phyloP scores from a whole-genome alignment of 148 eudicot genomes.

The Vaccinium vitisidaea region DNA sequence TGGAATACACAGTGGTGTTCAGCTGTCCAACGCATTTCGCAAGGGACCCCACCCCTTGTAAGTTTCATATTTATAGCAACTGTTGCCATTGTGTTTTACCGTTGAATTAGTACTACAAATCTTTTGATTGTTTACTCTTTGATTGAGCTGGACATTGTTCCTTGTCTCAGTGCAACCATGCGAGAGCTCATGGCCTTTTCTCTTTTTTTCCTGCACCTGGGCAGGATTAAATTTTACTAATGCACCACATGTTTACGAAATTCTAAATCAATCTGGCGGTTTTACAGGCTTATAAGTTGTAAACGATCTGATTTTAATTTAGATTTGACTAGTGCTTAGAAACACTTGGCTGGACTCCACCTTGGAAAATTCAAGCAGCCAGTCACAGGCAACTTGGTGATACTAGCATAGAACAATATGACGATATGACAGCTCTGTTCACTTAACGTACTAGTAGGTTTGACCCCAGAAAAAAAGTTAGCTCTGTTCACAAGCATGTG shows the following conservation, averaged over 20 bases:
- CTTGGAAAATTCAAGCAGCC: not conserved
- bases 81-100: not conserved
- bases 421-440: not conserved
- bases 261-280: not conserved
- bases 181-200: not conserved
- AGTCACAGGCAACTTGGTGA: not conserved
- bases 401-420: not conserved
- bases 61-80: conserved; percentile 33
- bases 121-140: not conserved
- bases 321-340: not conserved
- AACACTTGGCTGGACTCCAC: not conserved
- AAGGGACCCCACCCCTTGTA: conserved; percentile 99
- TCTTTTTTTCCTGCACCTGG: not conserved
- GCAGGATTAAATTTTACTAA: no score
- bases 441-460: not conserved
- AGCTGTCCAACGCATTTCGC: conserved; percentile 89
- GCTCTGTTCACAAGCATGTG: not conserved
- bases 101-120: not conserved
- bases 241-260: not conserved
- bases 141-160: not conserved
- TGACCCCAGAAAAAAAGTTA: not conserved
- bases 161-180: not conserved
- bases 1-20: conserved; percentile 86
- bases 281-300: not conserved
- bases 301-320: not conserved